Evolutionary conservation across 176 grass and related monocot species (phyloP).

Genomic region (Oryza punctata): DNA sequence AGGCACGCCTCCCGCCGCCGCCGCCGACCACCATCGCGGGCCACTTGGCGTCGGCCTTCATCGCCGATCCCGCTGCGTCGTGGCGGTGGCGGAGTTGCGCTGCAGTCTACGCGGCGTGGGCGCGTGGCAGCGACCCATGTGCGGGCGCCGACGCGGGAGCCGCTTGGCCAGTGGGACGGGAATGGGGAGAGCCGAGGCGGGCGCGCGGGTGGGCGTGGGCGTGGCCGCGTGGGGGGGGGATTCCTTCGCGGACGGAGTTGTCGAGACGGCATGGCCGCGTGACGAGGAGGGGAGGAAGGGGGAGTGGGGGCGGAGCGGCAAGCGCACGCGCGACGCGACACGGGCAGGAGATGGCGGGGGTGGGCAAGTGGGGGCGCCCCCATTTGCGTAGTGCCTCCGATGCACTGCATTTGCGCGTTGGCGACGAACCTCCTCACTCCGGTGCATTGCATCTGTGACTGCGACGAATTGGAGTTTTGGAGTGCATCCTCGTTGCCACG

Average conservation of each 20-base stretch:
- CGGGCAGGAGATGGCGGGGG: not conserved
- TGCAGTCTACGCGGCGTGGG: no score
- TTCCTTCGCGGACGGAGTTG: not conserved
- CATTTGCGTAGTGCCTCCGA: not conserved
- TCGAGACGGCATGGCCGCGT: not conserved
- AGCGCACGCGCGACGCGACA: not conserved
- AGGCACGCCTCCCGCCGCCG: not conserved
- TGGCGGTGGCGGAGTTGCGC: no score
- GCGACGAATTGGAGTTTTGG: no score
- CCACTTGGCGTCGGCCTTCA: constrained; percentile 27
- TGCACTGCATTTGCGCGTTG: not conserved
- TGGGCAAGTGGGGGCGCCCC: not conserved
- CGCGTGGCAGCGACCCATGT: no score
- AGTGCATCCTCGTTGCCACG: not conserved
- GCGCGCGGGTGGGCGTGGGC: not conserved
- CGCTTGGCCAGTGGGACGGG: not conserved
- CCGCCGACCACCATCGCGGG: not conserved
- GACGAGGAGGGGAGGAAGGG: not conserved
- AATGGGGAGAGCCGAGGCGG: not conserved
- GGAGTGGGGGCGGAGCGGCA: not conserved
- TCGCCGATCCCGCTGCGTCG: not conserved
- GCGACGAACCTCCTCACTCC: not conserved
- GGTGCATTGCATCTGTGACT: not conserved
- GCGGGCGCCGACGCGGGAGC: no score
- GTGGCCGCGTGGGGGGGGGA: not conserved